A percentile compares a stretch with the other conserved stretches of the same genome.
Evolutionary conservation across 352 stramenopile species (phyloP).

Genomic region (Phytopythium cucurbitacearum): DNA sequence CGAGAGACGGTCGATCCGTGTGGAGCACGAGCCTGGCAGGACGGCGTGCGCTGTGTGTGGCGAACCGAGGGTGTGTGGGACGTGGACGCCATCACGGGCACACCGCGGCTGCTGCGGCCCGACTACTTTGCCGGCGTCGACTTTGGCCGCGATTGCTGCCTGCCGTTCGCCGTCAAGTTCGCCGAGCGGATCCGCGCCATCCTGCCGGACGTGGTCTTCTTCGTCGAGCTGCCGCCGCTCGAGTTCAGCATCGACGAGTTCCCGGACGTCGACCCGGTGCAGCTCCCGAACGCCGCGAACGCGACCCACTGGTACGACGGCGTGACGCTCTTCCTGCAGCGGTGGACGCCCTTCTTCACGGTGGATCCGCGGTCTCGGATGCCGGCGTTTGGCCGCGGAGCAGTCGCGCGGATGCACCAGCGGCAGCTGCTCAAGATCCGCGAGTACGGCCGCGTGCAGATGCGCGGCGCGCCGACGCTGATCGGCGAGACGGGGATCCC

Average conservation of each 20-base stretch:
- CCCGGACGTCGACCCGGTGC: slow-evolving; percentile 46
- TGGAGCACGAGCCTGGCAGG: slow-evolving; percentile 65
- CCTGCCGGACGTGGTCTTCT: slow-evolving; percentile 64
- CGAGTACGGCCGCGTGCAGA: slow-evolving; percentile 41
- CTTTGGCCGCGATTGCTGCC: slow-evolving; percentile 80
- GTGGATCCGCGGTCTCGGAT: slow-evolving; percentile 61
- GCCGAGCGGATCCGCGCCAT: slow-evolving; percentile 48
- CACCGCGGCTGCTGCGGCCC: slow-evolving; percentile 46
- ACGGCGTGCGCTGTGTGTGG: slow-evolving; percentile 70
- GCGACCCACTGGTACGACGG: slow-evolving; percentile 91
- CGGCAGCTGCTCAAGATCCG: slow-evolving; percentile 58
- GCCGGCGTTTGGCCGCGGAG: slow-evolving; percentile 55
- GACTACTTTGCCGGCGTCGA: slow-evolving; percentile 68
- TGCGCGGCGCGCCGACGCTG: slow-evolving; percentile 54
- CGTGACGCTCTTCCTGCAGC: slow-evolving; percentile 80
- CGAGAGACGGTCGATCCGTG: slow-evolving; percentile 44
- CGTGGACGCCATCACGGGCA: slow-evolving; percentile 27
- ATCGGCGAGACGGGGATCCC: slow-evolving; percentile 74
- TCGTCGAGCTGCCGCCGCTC: slow-evolving; percentile 75
- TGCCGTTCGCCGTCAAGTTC: slow-evolving; percentile 67
- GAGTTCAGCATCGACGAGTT: slow-evolving; percentile 72
- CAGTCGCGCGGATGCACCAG: slow-evolving; percentile 58
- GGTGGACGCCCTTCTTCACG: slow-evolving; percentile 67
- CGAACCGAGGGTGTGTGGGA: slow-evolving; percentile 78
- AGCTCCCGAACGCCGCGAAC: slow-evolving; percentile 71